A percentile compares a stretch with the other conserved stretches of the same genome.
These are phyloP conservation scores for Plasmodium vivax DNA, from an alignment of 169 alveolate species.

Conservation along the genomic window DNA sequence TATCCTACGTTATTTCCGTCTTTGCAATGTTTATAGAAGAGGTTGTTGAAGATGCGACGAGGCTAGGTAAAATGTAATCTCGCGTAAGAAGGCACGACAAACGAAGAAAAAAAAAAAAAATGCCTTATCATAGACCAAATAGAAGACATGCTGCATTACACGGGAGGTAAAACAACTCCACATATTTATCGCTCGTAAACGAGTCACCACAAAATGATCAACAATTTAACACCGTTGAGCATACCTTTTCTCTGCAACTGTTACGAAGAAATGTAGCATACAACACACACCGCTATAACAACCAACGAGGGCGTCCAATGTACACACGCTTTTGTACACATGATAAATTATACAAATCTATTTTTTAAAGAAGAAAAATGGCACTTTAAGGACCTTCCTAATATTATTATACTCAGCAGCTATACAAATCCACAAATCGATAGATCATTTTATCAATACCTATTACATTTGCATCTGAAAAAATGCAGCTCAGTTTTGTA, in stretches of 20 bases:
- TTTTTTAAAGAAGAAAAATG: not conserved
- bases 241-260: not conserved
- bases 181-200: not conserved
- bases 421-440: not conserved
- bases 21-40: not conserved
- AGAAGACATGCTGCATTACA: not conserved
- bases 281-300: not conserved
- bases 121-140: not conserved
- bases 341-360: not conserved
- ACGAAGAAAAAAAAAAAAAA: not conserved
- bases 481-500: not conserved
- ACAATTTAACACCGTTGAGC: not conserved
- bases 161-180: not conserved
- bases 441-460: not conserved
- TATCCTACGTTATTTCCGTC: not conserved
- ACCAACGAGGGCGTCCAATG: not conserved
- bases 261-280: not conserved
- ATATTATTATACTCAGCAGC: not conserved
- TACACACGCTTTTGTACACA: not conserved
- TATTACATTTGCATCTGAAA: not conserved
- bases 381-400: not conserved
- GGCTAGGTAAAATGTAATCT: conserved; percentile 6
- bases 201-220: not conserved
- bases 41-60: conserved; percentile 10
- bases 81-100: not conserved